Evolutionary conservation across 2,329 filamentous ascomycete genomes (phyloP).

Genomic region (Coniochaeta prunicola): DNA sequence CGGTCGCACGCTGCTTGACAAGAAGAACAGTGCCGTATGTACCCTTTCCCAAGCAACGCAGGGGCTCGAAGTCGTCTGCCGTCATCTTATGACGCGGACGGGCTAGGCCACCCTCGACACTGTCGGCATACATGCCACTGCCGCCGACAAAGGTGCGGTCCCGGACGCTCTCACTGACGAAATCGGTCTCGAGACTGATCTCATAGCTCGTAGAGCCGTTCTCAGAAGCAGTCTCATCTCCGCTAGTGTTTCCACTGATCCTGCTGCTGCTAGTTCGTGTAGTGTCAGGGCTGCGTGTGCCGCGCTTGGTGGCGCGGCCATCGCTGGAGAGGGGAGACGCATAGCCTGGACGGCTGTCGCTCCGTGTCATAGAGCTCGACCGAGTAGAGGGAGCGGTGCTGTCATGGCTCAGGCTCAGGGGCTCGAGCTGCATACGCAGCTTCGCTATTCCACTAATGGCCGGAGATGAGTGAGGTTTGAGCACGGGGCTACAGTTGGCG

Average conservation of each 20-base stretch:
- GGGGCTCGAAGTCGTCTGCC: slow-evolving; percentile 78
- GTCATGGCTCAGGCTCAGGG: slow-evolving; percentile 64
- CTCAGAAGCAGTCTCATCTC: slow-evolving; percentile 64
- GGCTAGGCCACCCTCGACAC: slow-evolving; percentile 47
- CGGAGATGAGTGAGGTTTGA: slow-evolving; percentile 44
- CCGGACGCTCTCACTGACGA: slow-evolving; percentile 60
- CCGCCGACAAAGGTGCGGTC: slow-evolving; percentile 21
- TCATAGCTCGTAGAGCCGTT: slow-evolving; percentile 68
- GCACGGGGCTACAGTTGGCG: slow-evolving; percentile 54
- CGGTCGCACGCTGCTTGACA: slow-evolving; percentile 82
- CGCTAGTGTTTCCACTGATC: slow-evolving; percentile 47
- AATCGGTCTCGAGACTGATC: slow-evolving; percentile 77
- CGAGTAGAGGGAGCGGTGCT: slow-evolving; percentile 32
- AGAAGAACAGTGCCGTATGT: slow-evolving; percentile 92
- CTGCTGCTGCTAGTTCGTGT: slow-evolving; percentile 34
- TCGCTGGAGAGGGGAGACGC: slow-evolving; percentile 19
- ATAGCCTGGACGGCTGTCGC: slow-evolving; percentile 36
- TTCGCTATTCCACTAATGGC: slow-evolving; percentile 70
- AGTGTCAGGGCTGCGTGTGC: slow-evolving; percentile 38
- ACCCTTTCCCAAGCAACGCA: slow-evolving; percentile 91
- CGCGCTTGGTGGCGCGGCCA: slow-evolving; percentile 53
- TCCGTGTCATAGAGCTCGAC: slow-evolving; percentile 48
- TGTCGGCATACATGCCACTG: slow-evolving; percentile 25
- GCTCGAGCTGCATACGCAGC: slow-evolving; percentile 74
- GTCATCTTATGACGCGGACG: slow-evolving; percentile 71